A percentile compares a stretch with the other conserved stretches of the same genome.
Conservation (phyloP, 2,329 filamentous ascomycete genomes). For the Exophiala bonariae region DNA sequence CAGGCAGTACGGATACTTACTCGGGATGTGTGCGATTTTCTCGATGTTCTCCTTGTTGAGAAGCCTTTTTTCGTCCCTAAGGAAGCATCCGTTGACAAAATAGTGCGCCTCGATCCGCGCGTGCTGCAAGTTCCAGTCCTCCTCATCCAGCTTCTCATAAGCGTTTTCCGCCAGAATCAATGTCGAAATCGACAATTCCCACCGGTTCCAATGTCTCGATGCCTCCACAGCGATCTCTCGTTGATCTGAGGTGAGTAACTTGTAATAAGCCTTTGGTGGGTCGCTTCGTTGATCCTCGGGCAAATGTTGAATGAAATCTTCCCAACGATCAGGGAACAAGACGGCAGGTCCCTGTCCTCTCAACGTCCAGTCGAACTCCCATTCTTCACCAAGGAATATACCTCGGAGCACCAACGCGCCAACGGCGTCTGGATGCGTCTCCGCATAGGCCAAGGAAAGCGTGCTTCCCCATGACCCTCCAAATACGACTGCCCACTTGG, state of each 20-base stretch:
- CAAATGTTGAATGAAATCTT: constrained; percentile 37
- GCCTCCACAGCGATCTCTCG: constrained; percentile 31
- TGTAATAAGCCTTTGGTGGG: constrained; percentile 40
- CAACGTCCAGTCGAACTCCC: constrained; percentile 40
- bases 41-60: constrained; percentile 35
- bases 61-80: constrained; percentile 42
- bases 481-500: constrained; percentile 48
- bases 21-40: constrained; percentile 38
- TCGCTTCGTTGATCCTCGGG: constrained; percentile 40
- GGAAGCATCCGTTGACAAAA: constrained; percentile 42
- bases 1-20: constrained; percentile 17
- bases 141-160: constrained; percentile 33
- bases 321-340: constrained; percentile 42
- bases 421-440: constrained; percentile 42
- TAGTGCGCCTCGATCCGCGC: constrained; percentile 47
- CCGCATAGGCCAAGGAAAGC: constrained; percentile 45
- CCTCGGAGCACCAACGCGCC: constrained; percentile 44
- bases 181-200: constrained; percentile 35
- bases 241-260: constrained; percentile 39
- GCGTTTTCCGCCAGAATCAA: constrained; percentile 27
- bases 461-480: constrained; percentile 52
- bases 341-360: constrained; percentile 29
- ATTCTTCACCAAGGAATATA: constrained; percentile 39
- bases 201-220: constrained; percentile 38
- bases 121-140: constrained; percentile 35